These are phyloP conservation scores for Rauvolfia tetraphylla DNA, from an alignment of 257 asterid genomes.

Conservation along the genomic window DNA sequence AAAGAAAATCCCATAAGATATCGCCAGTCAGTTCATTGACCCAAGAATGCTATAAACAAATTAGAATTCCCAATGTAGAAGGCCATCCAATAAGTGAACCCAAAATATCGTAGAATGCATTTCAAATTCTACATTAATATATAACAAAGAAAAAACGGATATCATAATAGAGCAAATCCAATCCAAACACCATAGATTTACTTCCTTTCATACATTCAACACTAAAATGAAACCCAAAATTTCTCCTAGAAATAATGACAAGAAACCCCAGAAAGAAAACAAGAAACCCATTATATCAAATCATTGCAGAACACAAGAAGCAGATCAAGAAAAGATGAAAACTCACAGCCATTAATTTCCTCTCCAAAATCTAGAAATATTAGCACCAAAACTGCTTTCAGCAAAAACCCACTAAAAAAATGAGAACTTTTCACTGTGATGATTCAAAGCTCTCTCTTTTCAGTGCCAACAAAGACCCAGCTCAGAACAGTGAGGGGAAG, in stretches of 20 bases:
- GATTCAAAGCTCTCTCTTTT: constrained; percentile 1
- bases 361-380: background rate
- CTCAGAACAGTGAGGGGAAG: constrained; percentile 7
- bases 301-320: background rate
- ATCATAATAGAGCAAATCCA: constrained; percentile 4
- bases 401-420: constrained; percentile 14
- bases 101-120: background rate
- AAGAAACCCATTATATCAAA: background rate
- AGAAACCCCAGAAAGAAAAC: background rate
- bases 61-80: background rate
- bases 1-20: background rate
- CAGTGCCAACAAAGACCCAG: constrained; percentile 18
- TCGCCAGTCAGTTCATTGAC: background rate
- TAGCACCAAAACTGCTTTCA: constrained; percentile 1
- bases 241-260: background rate
- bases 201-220: constrained; percentile 1
- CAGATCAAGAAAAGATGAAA: constrained; percentile 16
- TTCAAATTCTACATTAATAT: background rate
- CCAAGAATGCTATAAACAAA: background rate
- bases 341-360: constrained; percentile 23
- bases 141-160: background rate
- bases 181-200: constrained; percentile 10
- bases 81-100: background rate
- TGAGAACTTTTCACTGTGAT: background rate
- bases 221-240: background rate